Conservation (phyloP, 202 grass and related monocot species). For the Setaria italica region DNA sequence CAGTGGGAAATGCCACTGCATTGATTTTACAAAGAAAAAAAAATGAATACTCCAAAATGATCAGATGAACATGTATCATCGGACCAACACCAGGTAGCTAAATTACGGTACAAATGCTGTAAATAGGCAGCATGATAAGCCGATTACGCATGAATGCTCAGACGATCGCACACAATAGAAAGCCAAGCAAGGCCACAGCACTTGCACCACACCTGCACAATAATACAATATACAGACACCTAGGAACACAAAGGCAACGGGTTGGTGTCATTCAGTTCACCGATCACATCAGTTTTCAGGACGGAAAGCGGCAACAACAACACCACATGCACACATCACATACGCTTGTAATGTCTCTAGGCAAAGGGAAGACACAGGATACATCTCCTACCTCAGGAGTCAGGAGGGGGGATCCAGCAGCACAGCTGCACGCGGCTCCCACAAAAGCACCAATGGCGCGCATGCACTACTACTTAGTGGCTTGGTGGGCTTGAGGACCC, state of each 20-base stretch:
- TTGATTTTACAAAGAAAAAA: too few relatives aligned
- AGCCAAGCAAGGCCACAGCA: not conserved
- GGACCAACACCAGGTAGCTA: too few relatives aligned
- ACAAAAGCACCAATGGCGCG: too few relatives aligned
- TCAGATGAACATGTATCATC: too few relatives aligned
- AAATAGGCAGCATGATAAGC: not conserved
- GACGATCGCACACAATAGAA: not conserved
- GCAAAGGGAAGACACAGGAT: not conserved
- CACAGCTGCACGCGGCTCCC: too few relatives aligned
- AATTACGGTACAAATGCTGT: too few relatives aligned
- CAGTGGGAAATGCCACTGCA: too few relatives aligned
- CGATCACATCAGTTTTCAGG: conserved; percentile 19
- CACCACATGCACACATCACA: conserved; percentile 21
- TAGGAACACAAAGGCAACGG: not conserved
- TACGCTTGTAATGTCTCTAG: not conserved
- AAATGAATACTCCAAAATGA: too few relatives aligned
- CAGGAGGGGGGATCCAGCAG: too few relatives aligned
- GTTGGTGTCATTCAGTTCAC: conserved; percentile 18
- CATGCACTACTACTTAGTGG: too few relatives aligned
- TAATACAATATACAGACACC: conserved; percentile 20
- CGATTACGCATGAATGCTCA: not conserved
- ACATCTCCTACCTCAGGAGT: not conserved
- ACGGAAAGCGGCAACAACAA: not conserved
- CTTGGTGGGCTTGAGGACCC: not conserved
- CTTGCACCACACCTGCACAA: not conserved